These are phyloP conservation scores for Thamnidium elegans DNA, from an alignment of 192 early-diverging fungal species.

Conservation along the genomic window DNA sequence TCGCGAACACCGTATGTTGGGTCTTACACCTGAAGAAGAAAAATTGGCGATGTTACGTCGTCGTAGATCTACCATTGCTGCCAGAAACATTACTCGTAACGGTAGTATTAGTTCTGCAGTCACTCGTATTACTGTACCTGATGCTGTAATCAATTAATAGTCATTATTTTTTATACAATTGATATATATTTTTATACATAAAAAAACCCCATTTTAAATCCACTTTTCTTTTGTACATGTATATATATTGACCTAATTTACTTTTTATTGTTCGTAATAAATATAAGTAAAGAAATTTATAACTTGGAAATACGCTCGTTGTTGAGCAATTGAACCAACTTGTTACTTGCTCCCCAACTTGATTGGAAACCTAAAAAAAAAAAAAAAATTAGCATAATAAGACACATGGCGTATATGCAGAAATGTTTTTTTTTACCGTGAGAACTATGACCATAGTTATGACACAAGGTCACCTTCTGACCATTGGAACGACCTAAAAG, in stretches of 20 bases:
- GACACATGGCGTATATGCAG: not conserved
- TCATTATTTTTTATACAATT: not conserved
- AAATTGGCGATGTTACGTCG: slow-evolving; percentile 2
- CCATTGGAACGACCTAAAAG: slow-evolving; percentile 17
- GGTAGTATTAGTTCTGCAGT: slow-evolving; percentile 24
- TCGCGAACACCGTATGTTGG: slow-evolving; percentile 10
- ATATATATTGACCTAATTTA: not conserved
- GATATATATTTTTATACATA: not conserved
- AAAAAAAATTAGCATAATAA: not conserved
- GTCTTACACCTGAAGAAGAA: slow-evolving; percentile 16
- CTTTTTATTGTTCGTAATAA: not conserved
- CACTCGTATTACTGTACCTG: slow-evolving; percentile 10
- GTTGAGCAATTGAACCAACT: slow-evolving; percentile 12
- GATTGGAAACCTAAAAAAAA: slow-evolving; percentile 22
- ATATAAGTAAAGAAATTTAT: not conserved
- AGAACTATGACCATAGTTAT: slow-evolving; percentile 29
- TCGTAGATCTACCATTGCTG: slow-evolving; percentile 14
- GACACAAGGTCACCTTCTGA: slow-evolving; percentile 14
- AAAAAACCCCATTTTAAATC: not conserved
- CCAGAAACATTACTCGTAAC: slow-evolving; percentile 20
- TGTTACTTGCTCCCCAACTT: slow-evolving; percentile 26
- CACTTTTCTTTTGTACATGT: not conserved
- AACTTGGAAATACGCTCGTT: slow-evolving; percentile 20
- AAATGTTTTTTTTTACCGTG: slow-evolving; percentile 10
- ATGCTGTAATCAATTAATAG: not conserved